These are phyloP conservation scores for Groenewaldozyma auringiensis DNA, from an alignment of 1,139 yeast genomes.

Conservation along the genomic window DNA sequence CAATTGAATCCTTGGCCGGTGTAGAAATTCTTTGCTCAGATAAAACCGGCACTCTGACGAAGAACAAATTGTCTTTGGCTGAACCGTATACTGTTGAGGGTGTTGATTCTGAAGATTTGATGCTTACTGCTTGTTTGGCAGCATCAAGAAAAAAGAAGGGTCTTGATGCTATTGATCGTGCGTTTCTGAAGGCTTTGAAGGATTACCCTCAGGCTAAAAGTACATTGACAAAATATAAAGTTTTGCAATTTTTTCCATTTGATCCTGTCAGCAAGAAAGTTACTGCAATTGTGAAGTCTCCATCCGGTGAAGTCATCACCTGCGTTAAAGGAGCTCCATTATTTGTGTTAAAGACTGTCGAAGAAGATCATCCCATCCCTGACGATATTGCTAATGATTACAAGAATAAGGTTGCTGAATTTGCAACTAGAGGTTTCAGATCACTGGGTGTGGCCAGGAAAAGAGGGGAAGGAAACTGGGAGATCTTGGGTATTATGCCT, in stretches of 20 bases:
- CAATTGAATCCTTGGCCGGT: slow-evolving; percentile 98
- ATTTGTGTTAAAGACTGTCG: slow-evolving; percentile 62
- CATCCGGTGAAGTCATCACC: slow-evolving; percentile 57
- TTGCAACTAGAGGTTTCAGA: slow-evolving; percentile 68
- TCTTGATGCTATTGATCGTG: slow-evolving; percentile 96
- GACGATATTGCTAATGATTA: slow-evolving; percentile 57
- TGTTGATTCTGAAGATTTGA: slow-evolving; percentile 93
- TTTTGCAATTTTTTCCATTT: slow-evolving; percentile 61
- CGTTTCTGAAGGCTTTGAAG: slow-evolving; percentile 81
- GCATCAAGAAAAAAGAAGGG: slow-evolving; percentile 99
- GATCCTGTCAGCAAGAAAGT: slow-evolving; percentile 69
- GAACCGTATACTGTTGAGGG: slow-evolving; percentile 99
- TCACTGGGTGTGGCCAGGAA: slow-evolving; percentile 69
- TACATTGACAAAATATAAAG: slow-evolving; percentile 59
- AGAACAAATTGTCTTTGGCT: slow-evolving; percentile 91
- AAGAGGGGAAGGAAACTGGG: slow-evolving; percentile 69
- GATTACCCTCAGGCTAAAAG: slow-evolving; percentile 50
- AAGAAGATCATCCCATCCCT: slow-evolving; percentile 60
- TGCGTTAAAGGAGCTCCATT: slow-evolving; percentile 72
- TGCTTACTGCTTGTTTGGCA: slow-evolving; percentile 97
- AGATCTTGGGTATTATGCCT: slow-evolving; percentile 65
- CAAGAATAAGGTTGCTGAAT: slow-evolving; percentile 64
- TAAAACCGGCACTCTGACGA: slow-evolving; percentile 98
- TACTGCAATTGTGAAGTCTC: slow-evolving; percentile 61
- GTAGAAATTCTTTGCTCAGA: slow-evolving; percentile 98